Conservation (phyloP, 345 rosid species). For the Pistacia integerrima region DNA sequence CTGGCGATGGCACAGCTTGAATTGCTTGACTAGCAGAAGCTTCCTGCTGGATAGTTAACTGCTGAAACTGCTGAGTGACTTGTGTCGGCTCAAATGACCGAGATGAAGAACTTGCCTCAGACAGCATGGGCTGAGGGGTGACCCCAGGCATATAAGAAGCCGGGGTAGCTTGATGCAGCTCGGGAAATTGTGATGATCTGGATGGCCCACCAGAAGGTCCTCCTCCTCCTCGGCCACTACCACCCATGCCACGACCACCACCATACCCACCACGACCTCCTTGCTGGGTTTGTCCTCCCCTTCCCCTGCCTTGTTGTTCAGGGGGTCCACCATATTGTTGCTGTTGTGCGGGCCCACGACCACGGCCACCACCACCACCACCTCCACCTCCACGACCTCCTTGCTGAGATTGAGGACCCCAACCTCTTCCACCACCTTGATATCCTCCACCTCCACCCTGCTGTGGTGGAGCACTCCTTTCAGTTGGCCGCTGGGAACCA, state of each 20-base stretch:
- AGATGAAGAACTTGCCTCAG: constrained; percentile 63
- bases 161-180: constrained; percentile 97
- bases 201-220: constrained; percentile 57
- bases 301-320: constrained; percentile 77
- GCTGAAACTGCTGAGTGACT: constrained; percentile 47
- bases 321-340: constrained; percentile 57
- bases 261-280: constrained; percentile 65
- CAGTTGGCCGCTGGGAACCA: constrained; percentile 48
- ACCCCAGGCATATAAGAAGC: constrained; percentile 57
- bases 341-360: constrained; percentile 59
- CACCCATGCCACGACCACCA: constrained; percentile 40
- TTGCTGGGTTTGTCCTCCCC: constrained; percentile 69
- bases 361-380: constrained; percentile 61
- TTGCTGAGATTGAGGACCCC: constrained; percentile 62
- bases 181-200: constrained; percentile 69
- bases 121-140: constrained; percentile 51
- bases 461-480: constrained; percentile 43
- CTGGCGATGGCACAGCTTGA: constrained; percentile 65
- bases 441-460: constrained; percentile 48
- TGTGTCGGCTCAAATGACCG: constrained; percentile 44
- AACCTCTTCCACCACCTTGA: constrained; percentile 62
- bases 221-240: constrained; percentile 45
- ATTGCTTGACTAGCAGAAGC: constrained; percentile 50
- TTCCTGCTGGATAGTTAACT: constrained; percentile 56
- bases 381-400: constrained; percentile 62